Evolutionary conservation across 768 basidiomycete genomes (phyloP), one percentile per base, ranked within the genome.

Genomic region (Boletus eberwhitei): DNA sequence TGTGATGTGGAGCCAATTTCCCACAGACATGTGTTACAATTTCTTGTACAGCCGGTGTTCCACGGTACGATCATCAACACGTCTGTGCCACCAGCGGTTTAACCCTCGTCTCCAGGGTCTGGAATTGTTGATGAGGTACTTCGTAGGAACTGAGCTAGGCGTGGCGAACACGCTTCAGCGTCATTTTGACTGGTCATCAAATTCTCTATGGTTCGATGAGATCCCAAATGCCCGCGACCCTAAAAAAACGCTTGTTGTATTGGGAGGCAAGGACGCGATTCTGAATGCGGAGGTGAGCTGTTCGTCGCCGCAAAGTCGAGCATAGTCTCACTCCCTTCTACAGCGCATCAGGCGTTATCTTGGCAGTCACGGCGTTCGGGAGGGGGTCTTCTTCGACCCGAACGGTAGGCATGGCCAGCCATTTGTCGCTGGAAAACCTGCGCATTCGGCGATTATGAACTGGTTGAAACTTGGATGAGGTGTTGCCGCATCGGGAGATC

Each of bases 151-250:
- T 29, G 95, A 98, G 70, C 73, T 96, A 4, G 95, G 95, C 14
- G 85, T 91, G 47, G 88, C 90, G 8, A 88, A 94, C 67, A 82
- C 90, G 52, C 77, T 97, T 42, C 88, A 87, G 61, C 79, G 90
- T 26, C 84, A 90, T 66, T 91, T 91, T 61, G 87, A 88, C 64
- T 94, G 91, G 93, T 77, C 83, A 37, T 82, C 88, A 12, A 97
- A 97, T 65, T 85, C 90, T 11, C 76, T 98, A 12, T 98, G 89
- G 84, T 90, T 83, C 57, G 90, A 94, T 70, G 89, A 95, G 62
- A 93, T 96, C 43, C 90, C 91, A 1, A 79, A 92, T 64, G 88
- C 86, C 16, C 73, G 77, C 16, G 84, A 93, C 68, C 79, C 85
- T 1, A 59, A 74, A 34, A 85, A 82, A 64, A 82, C 87, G 0